Percentiles rank a stretch among this genome's conserved stretches.
phyloP scores from a whole-genome alignment of 208 protist species.

The Leishmania major region DNA sequence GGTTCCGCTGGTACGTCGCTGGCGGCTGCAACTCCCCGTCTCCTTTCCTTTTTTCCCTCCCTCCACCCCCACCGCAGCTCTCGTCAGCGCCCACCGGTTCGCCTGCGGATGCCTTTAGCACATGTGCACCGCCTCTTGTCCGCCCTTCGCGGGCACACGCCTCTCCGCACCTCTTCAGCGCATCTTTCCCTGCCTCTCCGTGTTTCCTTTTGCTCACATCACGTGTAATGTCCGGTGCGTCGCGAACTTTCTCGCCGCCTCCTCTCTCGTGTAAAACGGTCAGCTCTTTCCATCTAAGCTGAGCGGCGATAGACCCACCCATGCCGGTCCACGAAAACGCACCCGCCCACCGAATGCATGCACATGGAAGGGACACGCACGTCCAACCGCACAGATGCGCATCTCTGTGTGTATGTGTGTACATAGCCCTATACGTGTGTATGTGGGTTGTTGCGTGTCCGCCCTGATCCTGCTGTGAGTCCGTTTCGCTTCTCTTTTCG shows the following conservation, averaged over 20 bases:
- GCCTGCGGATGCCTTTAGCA: not conserved
- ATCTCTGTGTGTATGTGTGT: not conserved
- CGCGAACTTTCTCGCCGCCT: not conserved
- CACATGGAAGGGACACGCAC: not conserved
- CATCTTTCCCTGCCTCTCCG: not conserved
- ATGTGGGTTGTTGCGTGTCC: not conserved
- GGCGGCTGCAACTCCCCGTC: not conserved
- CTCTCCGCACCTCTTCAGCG: not conserved
- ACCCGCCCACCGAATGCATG: not conserved
- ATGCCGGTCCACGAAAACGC: not conserved
- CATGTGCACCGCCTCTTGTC: not conserved
- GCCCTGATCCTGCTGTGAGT: not conserved
- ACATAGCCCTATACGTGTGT: not conserved
- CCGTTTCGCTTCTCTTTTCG: not conserved
- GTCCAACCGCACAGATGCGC: not conserved
- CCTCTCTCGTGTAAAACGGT: not conserved
- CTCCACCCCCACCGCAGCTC: not conserved
- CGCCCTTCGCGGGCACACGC: not conserved
- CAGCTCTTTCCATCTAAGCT: not conserved
- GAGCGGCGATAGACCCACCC: not conserved
- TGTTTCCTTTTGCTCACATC: not conserved
- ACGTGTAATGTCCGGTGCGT: not conserved
- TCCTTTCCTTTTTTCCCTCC: not conserved
- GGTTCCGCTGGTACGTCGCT: not conserved
- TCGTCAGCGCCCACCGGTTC: not conserved